These are phyloP conservation scores for Solanum hybrid DNA, from an alignment of 305 asterid species.

Conservation along the genomic window DNA sequence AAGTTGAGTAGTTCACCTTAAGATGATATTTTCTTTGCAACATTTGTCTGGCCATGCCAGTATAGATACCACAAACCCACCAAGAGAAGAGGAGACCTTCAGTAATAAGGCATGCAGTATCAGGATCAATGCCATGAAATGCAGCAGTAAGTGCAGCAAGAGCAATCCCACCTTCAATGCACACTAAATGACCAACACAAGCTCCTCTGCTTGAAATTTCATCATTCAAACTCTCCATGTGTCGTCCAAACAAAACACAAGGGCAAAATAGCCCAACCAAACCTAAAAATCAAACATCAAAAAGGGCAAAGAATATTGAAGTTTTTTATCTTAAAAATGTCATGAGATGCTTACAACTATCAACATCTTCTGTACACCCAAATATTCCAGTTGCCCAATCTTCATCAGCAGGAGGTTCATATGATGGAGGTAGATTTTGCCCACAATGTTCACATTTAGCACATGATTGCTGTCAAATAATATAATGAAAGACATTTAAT, in stretches of 20 bases:
- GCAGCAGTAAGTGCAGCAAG: slow-evolving; percentile 63
- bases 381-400: slow-evolving; percentile 65
- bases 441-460: slow-evolving; percentile 65
- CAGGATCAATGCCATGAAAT: slow-evolving; percentile 61
- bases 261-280: slow-evolving; percentile 69
- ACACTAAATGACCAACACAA: slow-evolving; percentile 50
- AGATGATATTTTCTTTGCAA: slow-evolving; percentile 70
- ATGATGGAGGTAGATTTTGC: slow-evolving; percentile 52
- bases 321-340: background rate
- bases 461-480: slow-evolving; percentile 33
- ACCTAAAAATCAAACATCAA: slow-evolving; percentile 17
- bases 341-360: slow-evolving; percentile 38
- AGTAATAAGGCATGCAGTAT: slow-evolving; percentile 46
- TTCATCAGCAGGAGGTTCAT: slow-evolving; percentile 61
- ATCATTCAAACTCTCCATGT: slow-evolving; percentile 44
- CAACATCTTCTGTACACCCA: slow-evolving; percentile 56
- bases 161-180: slow-evolving; percentile 69
- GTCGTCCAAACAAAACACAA: slow-evolving; percentile 63
- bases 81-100: slow-evolving; percentile 71
- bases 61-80: slow-evolving; percentile 85
- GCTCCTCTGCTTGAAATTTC: slow-evolving; percentile 43
- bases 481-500: background rate
- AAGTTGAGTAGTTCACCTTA: slow-evolving; percentile 28
- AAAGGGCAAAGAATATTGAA: background rate
- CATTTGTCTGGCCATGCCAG: slow-evolving; percentile 63